Evolutionary conservation across 257 asterid genomes (phyloP), one percentile per base, ranked within the genome.

Genomic region (Nicotiana otophora): DNA sequence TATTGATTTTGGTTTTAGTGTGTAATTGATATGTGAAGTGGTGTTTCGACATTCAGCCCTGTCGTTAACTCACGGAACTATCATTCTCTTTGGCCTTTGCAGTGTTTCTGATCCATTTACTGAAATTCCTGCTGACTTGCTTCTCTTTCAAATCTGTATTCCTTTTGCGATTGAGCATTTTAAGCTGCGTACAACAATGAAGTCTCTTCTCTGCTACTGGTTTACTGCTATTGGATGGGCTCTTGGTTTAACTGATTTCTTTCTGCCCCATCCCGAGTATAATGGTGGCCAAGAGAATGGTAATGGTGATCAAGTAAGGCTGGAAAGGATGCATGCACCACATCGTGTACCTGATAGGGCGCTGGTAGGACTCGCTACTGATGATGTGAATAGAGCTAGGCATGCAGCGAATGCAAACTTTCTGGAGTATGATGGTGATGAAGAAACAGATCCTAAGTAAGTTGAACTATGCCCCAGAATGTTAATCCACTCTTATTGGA

Each of bases 51-150:
- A 34, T 61, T 28, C 83, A 60, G 9, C 62, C 28, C 81, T 62
- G 42, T 30, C 31, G 54, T 82, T 46, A 20, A 78, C 86, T 82
- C 28, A 69, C 30, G 3, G 55, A 39, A 57, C n/a, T 9, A 10
- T 66, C 60, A 28, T 39, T 82, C 60, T 54, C 30, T 61, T 8
- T 42, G 48, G 48, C 48, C 48, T 8, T 82, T 82, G 90, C 97
- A 96, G 99, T 48, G 95, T 96, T n/a, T 96, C 98, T 6, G 99
- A 96, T 77, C 99, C 99, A 62, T 96, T 96, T 83, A 96, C 99
- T 82, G 99, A 96, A 86, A 96, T 96, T 82, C 98, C 99, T 58
- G 98, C 98, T 39, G 99, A 94, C 87, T 92, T 96, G 98, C 98
- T 94, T 85, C 98, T 96, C 78, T 93, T 96, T 84, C 99, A 96